Percentiles rank a stretch among this genome's conserved stretches.
Evolutionary conservation across 768 basidiomycete species (phyloP).

Genomic region (Cyathus striatus): DNA sequence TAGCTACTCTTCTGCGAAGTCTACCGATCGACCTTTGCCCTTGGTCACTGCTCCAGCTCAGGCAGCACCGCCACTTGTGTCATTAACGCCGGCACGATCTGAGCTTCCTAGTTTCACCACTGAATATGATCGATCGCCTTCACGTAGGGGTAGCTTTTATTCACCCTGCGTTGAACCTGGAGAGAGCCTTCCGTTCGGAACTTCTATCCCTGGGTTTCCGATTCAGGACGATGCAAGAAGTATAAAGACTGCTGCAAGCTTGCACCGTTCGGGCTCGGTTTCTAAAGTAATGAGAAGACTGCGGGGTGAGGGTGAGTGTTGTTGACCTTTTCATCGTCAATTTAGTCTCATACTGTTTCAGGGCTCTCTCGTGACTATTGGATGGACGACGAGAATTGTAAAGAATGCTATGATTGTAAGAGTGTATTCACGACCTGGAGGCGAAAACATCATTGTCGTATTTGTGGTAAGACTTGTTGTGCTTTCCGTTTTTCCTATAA

Average conservation of each 20-base stretch:
- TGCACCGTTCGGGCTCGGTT: slow-evolving; percentile 76
- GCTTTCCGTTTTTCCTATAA: background rate
- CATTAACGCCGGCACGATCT: slow-evolving; percentile 79
- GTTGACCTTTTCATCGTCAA: slow-evolving; percentile 5
- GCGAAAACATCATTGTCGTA: slow-evolving; percentile 95
- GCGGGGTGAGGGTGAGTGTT: slow-evolving; percentile 77
- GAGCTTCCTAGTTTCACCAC: slow-evolving; percentile 66
- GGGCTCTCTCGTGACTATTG: slow-evolving; percentile 93
- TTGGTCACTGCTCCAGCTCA: slow-evolving; percentile 47
- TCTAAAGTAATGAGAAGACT: slow-evolving; percentile 89
- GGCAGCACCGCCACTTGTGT: slow-evolving; percentile 79
- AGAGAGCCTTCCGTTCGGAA: slow-evolving; percentile 58
- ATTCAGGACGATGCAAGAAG: slow-evolving; percentile 89
- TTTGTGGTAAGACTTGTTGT: slow-evolving; percentile 64
- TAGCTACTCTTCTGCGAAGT: slow-evolving; percentile 39
- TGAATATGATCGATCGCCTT: slow-evolving; percentile 59
- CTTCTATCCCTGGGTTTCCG: slow-evolving; percentile 87
- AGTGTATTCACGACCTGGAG: slow-evolving; percentile 92
- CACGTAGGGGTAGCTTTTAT: slow-evolving; percentile 43
- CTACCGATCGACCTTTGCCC: slow-evolving; percentile 55
- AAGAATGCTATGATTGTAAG: slow-evolving; percentile 95
- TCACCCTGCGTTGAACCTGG: slow-evolving; percentile 50
- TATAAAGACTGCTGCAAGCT: slow-evolving; percentile 66
- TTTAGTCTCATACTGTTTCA: slow-evolving; percentile 19
- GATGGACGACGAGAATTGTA: slow-evolving; percentile 97